Evolutionary conservation across 2,329 filamentous ascomycete species (phyloP).

Genomic region (Shiraia sp.): DNA sequence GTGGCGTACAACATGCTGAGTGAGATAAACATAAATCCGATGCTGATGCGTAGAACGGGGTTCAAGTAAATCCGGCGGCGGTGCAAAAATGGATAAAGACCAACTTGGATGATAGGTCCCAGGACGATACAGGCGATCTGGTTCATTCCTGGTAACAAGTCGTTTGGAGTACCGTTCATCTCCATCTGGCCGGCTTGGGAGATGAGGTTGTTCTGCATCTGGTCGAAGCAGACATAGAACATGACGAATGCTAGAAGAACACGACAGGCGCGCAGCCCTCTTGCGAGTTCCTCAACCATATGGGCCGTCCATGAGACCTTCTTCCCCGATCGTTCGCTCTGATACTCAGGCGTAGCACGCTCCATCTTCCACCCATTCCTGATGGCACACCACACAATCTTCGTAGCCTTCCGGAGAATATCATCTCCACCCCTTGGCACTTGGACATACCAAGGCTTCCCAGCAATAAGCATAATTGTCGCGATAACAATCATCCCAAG

Average conservation of each 20-base stretch:
- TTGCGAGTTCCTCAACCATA: slow-evolving; percentile 33
- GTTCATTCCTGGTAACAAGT: slow-evolving; percentile 39
- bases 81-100: slow-evolving; percentile 35
- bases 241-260: slow-evolving; percentile 39
- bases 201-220: slow-evolving; percentile 46
- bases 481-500: slow-evolving; percentile 67
- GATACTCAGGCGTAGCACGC: slow-evolving; percentile 29
- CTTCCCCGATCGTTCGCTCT: slow-evolving; percentile 22
- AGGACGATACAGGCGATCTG: slow-evolving; percentile 40
- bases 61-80: slow-evolving; percentile 29
- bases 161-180: slow-evolving; percentile 39
- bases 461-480: slow-evolving; percentile 56
- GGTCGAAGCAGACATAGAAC: slow-evolving; percentile 45
- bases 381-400: slow-evolving; percentile 30
- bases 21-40: slow-evolving; percentile 37
- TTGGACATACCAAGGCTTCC: slow-evolving; percentile 23
- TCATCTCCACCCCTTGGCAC: slow-evolving; percentile 25
- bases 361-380: slow-evolving; percentile 33
- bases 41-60: slow-evolving; percentile 34
- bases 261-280: slow-evolving; percentile 37
- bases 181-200: slow-evolving; percentile 44
- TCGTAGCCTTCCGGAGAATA: slow-evolving; percentile 26
- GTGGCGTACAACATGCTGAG: slow-evolving; percentile 38
- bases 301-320: slow-evolving; percentile 29
- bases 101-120: slow-evolving; percentile 34